Conservation (phyloP, 2,329 filamentous ascomycete genomes). For the Trichoderma aggressivum region DNA sequence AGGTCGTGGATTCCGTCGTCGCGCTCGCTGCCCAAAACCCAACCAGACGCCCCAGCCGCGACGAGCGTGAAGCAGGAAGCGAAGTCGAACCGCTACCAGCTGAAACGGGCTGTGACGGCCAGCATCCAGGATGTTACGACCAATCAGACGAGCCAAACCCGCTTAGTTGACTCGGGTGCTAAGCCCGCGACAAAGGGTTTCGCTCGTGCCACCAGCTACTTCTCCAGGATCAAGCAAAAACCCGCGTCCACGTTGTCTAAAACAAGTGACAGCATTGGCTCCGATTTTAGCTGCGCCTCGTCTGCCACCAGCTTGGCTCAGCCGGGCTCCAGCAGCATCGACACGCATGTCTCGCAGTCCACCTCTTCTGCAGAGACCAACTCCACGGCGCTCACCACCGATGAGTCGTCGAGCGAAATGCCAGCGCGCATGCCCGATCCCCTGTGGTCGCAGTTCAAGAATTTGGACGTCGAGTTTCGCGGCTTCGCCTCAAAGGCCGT, state of each 20-base stretch:
- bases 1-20: slow-evolving; percentile 51
- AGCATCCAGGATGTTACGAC: slow-evolving; percentile 30
- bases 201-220: slow-evolving; percentile 45
- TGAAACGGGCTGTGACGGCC: slow-evolving; percentile 28
- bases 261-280: slow-evolving; percentile 36
- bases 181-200: slow-evolving; percentile 39
- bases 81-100: slow-evolving; percentile 26
- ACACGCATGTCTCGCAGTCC: slow-evolving; percentile 38
- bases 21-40: slow-evolving; percentile 44
- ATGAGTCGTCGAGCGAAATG: slow-evolving; percentile 47
- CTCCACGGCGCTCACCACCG: slow-evolving; percentile 34
- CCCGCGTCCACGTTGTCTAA: slow-evolving; percentile 43
- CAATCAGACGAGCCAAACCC: slow-evolving; percentile 24
- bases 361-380: slow-evolving; percentile 38
- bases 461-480: slow-evolving; percentile 46
- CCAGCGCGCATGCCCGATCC: slow-evolving; percentile 46
- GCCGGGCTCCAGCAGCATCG: slow-evolving; percentile 37
- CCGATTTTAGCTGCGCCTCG: slow-evolving; percentile 45
- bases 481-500: slow-evolving; percentile 70
- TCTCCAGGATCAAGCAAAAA: slow-evolving; percentile 49
- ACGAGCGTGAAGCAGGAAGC: slow-evolving; percentile 25
- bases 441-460: slow-evolving; percentile 54
- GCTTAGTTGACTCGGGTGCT: slow-evolving; percentile 33
- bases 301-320: slow-evolving; percentile 46
- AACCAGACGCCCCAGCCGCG: slow-evolving; percentile 27